Percentiles rank a stretch among this genome's conserved stretches.
These are phyloP conservation scores for Rhizoclosmatium globosum DNA, from an alignment of 192 early-diverging fungal genomes.

Conservation along the genomic window DNA sequence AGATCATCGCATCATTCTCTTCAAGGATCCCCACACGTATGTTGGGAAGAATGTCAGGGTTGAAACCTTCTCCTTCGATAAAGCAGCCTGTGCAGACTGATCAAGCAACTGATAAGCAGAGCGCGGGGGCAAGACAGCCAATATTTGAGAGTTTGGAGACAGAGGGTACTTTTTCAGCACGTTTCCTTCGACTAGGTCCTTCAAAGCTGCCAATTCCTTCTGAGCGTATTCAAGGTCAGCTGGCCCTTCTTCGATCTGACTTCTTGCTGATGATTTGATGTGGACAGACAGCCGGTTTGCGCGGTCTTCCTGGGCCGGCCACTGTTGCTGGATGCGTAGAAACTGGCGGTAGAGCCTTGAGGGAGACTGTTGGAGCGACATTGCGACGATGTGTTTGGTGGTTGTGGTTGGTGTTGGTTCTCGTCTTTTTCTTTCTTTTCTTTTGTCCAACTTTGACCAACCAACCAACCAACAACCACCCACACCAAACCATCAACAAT, in stretches of 20 bases:
- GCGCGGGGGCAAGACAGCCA: slow-evolving; percentile 14
- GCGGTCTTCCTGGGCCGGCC: slow-evolving; percentile 27
- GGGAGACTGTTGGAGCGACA: neutral
- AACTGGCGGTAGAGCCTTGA: slow-evolving; percentile 8
- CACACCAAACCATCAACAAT: neutral
- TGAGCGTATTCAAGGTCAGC: slow-evolving; percentile 1
- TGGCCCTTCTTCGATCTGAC: neutral
- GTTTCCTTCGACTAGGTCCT: neutral
- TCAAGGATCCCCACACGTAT: slow-evolving; percentile 20
- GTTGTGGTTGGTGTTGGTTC: neutral
- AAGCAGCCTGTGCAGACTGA: slow-evolving; percentile 9
- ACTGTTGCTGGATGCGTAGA: slow-evolving; percentile 13
- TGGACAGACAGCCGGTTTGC: slow-evolving; percentile 13
- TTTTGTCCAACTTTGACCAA: neutral
- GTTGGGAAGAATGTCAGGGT: slow-evolving; percentile 29
- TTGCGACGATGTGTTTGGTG: neutral
- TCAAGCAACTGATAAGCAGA: slow-evolving; percentile 24
- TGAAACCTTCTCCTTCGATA: slow-evolving; percentile 26
- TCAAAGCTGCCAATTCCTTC: slow-evolving; percentile 6
- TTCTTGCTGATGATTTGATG: neutral
- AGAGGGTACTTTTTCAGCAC: slow-evolving; percentile 9
- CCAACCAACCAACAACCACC: slow-evolving; percentile 4
- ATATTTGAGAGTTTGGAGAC: neutral
- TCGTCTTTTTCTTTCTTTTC: slow-evolving; percentile 16
- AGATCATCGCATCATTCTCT: slow-evolving; percentile 24